Conservation (phyloP, 225 moss, liverwort and hornwort species). For the Asterella californica region DNA sequence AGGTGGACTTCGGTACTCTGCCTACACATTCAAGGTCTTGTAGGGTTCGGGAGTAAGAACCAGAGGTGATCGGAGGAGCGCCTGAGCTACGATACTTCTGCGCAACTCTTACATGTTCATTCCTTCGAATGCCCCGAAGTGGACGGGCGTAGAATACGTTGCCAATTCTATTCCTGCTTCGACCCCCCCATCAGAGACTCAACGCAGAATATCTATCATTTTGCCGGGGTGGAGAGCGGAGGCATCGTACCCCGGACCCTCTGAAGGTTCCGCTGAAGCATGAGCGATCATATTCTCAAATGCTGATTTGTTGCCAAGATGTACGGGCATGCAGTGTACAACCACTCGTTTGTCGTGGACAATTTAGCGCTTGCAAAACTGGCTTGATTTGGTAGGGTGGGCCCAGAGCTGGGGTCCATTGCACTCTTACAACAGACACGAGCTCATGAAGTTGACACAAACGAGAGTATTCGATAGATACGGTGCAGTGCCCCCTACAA, state of each 20-base stretch:
- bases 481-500: neutral
- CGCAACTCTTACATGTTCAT: too few relatives aligned
- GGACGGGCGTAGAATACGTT: too few relatives aligned
- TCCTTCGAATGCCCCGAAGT: too few relatives aligned
- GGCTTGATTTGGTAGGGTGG: neutral
- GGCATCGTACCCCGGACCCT: too few relatives aligned
- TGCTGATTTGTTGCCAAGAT: neutral
- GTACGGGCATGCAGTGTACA: neutral
- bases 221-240: neutral
- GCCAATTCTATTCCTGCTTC: too few relatives aligned
- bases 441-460: neutral
- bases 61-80: too few relatives aligned
- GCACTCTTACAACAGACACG: neutral
- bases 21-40: too few relatives aligned
- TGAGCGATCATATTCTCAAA: neutral
- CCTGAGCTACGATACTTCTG: too few relatives aligned
- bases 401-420: slow-evolving; percentile 3
- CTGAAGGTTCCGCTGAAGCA: neutral
- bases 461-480: neutral
- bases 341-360: neutral
- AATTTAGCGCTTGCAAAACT: neutral
- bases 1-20: too few relatives aligned
- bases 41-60: too few relatives aligned
- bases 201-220: too few relatives aligned
- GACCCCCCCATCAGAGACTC: too few relatives aligned